phyloP scores from a whole-genome alignment of 768 basidiomycete genomes.

The Hysterangium stoloniferum region DNA sequence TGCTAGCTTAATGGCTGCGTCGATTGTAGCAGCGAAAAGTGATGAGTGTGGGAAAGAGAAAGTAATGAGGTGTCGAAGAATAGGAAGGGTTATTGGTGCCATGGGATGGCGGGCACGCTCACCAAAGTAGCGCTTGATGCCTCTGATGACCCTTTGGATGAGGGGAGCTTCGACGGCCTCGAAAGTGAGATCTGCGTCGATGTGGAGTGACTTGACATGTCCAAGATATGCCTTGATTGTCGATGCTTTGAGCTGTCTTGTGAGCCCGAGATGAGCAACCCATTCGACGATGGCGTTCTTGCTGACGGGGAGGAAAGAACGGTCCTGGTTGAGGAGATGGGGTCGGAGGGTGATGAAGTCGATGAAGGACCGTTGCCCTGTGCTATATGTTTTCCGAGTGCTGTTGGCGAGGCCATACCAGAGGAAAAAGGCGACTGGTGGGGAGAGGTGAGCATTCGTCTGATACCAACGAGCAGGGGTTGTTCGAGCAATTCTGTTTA shows the following conservation, averaged over 20 bases:
- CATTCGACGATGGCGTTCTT: conserved; percentile 15
- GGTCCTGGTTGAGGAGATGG: conserved; percentile 11
- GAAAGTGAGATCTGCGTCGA: conserved; percentile 24
- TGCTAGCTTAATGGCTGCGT: conserved; percentile 18
- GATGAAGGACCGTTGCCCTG: conserved; percentile 26
- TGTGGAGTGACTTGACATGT: conserved; percentile 20
- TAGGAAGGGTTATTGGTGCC: conserved; percentile 21
- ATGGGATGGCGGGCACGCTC: conserved; percentile 20
- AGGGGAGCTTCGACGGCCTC: conserved; percentile 21
- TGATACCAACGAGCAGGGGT: conserved; percentile 17
- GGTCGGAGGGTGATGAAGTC: conserved; percentile 21
- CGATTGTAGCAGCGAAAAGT: background rate
- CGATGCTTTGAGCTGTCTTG: background rate
- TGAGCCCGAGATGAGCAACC: conserved; percentile 16
- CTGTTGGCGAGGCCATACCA: conserved; percentile 26
- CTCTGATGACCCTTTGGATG: conserved; percentile 23
- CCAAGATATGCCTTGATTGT: conserved; percentile 24
- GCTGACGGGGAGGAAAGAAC: conserved; percentile 8
- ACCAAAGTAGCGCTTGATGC: conserved; percentile 27
- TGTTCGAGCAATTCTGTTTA: conserved; percentile 16
- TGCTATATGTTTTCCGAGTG: conserved; percentile 24
- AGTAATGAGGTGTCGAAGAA: conserved; percentile 16
- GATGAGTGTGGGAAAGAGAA: background rate
- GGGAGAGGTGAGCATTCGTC: conserved; percentile 13
- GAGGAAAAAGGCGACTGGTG: conserved; percentile 18